Evolutionary conservation across 2,329 filamentous ascomycete species (phyloP).

Genomic region (Cordyceps sp.): DNA sequence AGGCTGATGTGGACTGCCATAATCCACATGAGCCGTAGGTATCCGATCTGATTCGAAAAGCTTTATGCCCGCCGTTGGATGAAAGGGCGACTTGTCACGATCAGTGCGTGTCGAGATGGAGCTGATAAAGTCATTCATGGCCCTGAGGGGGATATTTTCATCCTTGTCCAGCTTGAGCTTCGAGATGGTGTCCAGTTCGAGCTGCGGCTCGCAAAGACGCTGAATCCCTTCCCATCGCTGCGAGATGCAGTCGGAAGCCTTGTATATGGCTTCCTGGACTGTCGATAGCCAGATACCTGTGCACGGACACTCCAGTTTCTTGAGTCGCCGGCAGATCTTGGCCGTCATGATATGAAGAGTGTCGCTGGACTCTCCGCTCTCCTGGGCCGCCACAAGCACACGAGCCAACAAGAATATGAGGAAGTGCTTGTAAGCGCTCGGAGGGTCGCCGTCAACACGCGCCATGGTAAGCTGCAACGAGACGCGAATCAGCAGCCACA

Average conservation of each 20-base stretch:
- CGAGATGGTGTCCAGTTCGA: slow-evolving; percentile 1
- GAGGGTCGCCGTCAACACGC: slow-evolving; percentile 6
- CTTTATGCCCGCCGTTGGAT: not conserved
- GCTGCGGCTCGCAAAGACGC: slow-evolving; percentile 1
- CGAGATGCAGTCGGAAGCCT: not conserved
- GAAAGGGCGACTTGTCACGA: not conserved
- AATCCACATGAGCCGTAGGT: not conserved
- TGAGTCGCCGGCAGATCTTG: slow-evolving; percentile 25
- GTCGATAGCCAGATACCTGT: not conserved
- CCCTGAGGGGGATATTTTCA: not conserved
- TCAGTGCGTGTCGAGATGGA: not conserved
- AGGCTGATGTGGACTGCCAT: not conserved
- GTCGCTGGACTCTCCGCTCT: slow-evolving; percentile 7
- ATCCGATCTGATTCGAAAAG: not conserved
- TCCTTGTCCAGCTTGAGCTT: not conserved
- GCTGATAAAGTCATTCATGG: not conserved
- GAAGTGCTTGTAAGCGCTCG: slow-evolving; percentile 28
- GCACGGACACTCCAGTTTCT: slow-evolving; percentile 17
- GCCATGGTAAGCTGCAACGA: slow-evolving; percentile 2
- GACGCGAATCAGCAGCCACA: slow-evolving; percentile 5
- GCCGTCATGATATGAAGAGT: slow-evolving; percentile 21
- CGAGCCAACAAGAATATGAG: slow-evolving; percentile 27
- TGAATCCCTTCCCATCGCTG: slow-evolving; percentile 1
- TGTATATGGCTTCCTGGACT: not conserved
- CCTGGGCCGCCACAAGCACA: slow-evolving; percentile 13